Evolutionary conservation across 225 moss, liverwort and hornwort species (phyloP), one percentile per base, ranked within the genome.

Genomic region (Physcomitrium patens): DNA sequence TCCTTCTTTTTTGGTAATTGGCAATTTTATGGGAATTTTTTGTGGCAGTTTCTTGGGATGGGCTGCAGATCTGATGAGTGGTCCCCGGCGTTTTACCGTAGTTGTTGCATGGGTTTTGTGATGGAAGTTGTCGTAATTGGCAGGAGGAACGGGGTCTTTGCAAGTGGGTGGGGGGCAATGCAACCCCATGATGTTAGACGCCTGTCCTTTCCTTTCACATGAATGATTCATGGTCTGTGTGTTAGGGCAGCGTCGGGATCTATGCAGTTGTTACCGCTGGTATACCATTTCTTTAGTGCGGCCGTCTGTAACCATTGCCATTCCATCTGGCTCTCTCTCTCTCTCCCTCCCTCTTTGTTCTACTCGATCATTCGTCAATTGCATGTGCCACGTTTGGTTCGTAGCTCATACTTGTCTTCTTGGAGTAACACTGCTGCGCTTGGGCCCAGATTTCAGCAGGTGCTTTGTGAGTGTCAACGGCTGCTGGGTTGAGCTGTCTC

Each of bases 241-340:
- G 41, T 41, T 63, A 43, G 17, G 63, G 44, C 44, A 19, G 44
- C 58, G 63, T 63, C 3, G 63, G 58, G 58, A 58, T 23, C 23
- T 26, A 24, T 58, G 58, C 23, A 23, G 24, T 24, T 24, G 63
- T 12, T 63, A 20, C 3, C 15, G 43, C 43, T 18, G 63, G 19
- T 44, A n/a, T 63, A 6, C 19, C 20, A 18, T 63, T 19, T 18
- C 8, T 20, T 58, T 17, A 5, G 3, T 58, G 58, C 58, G 12
- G 58, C 58, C 26, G 17, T 19, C 5, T 11, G 12, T 43, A 20
- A 43, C 43, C 44, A 20, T 5, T 18, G n/a, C 9, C n/a, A 15
- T 14, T 52, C n/a, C 20, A 20, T 10, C 19, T 20, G 20, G 55
- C 10, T 7, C n/a, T 0, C 17, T 52, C 1, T 52, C 3, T 8